A percentile compares a stretch with the other conserved stretches of the same genome.
These are phyloP conservation scores for Amylostereum chailletii DNA, from an alignment of 1,284 basidiomycete species.

Conservation along the genomic window DNA sequence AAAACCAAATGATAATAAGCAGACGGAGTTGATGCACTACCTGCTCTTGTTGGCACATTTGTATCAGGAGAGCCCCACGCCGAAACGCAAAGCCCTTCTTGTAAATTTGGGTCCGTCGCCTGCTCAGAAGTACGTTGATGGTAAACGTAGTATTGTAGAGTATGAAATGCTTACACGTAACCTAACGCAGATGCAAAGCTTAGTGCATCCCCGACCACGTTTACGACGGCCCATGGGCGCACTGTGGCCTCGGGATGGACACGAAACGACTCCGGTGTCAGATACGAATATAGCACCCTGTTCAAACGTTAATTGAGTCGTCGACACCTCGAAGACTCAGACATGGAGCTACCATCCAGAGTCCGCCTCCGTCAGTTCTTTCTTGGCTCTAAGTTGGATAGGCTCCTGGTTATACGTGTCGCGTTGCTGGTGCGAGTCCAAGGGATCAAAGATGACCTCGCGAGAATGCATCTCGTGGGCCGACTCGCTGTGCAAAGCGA, in stretches of 20 bases:
- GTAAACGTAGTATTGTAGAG: constrained; percentile 2
- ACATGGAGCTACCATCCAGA: constrained; percentile 44
- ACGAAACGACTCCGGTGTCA: constrained; percentile 69
- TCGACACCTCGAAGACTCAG: background rate
- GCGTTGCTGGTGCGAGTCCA: constrained; percentile 51
- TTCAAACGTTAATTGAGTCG: background rate
- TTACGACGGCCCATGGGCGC: constrained; percentile 68
- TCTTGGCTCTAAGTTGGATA: constrained; percentile 62
- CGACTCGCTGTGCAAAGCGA: constrained; percentile 69
- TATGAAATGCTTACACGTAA: constrained; percentile 44
- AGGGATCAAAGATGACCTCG: constrained; percentile 68
- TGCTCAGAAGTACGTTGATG: constrained; percentile 18
- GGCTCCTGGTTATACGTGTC: constrained; percentile 52
- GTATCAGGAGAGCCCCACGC: constrained; percentile 56
- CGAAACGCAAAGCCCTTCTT: constrained; percentile 71
- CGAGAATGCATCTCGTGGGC: constrained; percentile 59
- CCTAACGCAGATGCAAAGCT: constrained; percentile 71
- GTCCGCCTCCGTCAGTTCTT: constrained; percentile 52
- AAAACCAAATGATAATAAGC: background rate
- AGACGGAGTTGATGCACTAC: constrained; percentile 24
- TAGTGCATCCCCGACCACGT: constrained; percentile 67
- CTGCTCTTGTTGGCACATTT: constrained; percentile 79
- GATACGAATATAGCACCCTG: constrained; percentile 68
- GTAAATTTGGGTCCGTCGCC: constrained; percentile 65
- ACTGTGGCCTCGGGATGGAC: constrained; percentile 77